Conservation (phyloP, 2,329 filamentous ascomycete genomes). For the Peltaster fructicola region DNA sequence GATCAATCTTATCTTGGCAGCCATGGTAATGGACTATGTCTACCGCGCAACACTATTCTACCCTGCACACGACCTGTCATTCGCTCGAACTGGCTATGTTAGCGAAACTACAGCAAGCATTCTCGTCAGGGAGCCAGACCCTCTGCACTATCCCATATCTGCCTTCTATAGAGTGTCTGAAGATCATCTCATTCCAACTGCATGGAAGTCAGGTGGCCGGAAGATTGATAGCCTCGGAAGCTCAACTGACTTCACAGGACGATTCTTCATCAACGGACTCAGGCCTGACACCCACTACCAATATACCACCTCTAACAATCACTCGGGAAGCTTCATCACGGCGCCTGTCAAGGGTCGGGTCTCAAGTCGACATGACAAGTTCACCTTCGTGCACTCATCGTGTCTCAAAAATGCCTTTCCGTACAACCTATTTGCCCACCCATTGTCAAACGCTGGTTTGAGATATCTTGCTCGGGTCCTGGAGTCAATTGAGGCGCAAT, state of each 20-base stretch:
- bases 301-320: slow-evolving; percentile 74
- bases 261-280: slow-evolving; percentile 49
- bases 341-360: slow-evolving; percentile 53
- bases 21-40: slow-evolving; percentile 59
- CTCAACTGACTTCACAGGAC: slow-evolving; percentile 65
- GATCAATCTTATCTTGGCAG: slow-evolving; percentile 53
- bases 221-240: slow-evolving; percentile 46
- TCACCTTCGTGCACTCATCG: slow-evolving; percentile 82
- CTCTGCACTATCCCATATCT: slow-evolving; percentile 54
- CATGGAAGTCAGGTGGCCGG: slow-evolving; percentile 50
- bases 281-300: slow-evolving; percentile 59
- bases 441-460: slow-evolving; percentile 66
- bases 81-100: slow-evolving; percentile 75
- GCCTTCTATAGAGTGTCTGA: slow-evolving; percentile 41
- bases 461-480: slow-evolving; percentile 57
- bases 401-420: slow-evolving; percentile 87
- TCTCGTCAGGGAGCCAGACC: slow-evolving; percentile 68
- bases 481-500: slow-evolving; percentile 52
- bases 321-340: slow-evolving; percentile 63
- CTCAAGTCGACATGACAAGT: slow-evolving; percentile 35
- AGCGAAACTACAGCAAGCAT: slow-evolving; percentile 65
- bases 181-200: slow-evolving; percentile 19
- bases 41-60: slow-evolving; percentile 55
- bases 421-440: slow-evolving; percentile 68
- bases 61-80: slow-evolving; percentile 58